Conservation (phyloP, 768 basidiomycete genomes). For the Megacollybia marginata region DNA sequence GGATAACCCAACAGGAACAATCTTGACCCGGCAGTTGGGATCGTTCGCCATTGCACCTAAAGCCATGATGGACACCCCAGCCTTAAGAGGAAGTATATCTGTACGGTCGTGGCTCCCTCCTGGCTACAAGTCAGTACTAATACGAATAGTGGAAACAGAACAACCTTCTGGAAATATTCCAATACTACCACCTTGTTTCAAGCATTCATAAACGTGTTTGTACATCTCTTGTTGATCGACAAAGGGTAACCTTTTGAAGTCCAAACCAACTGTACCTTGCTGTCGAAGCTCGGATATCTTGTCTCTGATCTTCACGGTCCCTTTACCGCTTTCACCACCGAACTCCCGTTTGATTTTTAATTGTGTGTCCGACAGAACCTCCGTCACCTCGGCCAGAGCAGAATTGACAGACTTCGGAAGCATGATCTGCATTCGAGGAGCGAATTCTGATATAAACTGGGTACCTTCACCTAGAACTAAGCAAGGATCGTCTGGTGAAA, state of each 20-base stretch:
- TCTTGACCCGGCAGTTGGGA: slow-evolving; percentile 78
- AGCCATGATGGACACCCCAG: slow-evolving; percentile 97
- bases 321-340: slow-evolving; percentile 72
- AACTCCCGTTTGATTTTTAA: slow-evolving; percentile 83
- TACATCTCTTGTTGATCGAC: slow-evolving; percentile 97
- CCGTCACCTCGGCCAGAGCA: slow-evolving; percentile 73
- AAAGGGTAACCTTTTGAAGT: slow-evolving; percentile 79
- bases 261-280: slow-evolving; percentile 53
- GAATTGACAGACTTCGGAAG: slow-evolving; percentile 77
- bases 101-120: slow-evolving; percentile 98
- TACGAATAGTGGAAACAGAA: neutral
- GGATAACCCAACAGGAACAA: slow-evolving; percentile 78
- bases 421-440: slow-evolving; percentile 78
- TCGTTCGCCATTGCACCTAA: slow-evolving; percentile 95
- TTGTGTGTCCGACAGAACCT: slow-evolving; percentile 85
- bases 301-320: slow-evolving; percentile 59
- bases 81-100: slow-evolving; percentile 93
- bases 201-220: slow-evolving; percentile 78
- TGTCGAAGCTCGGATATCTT: slow-evolving; percentile 52
- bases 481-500: slow-evolving; percentile 73
- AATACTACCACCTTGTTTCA: slow-evolving; percentile 83
- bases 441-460: slow-evolving; percentile 64
- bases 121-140: slow-evolving; percentile 19
- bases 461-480: slow-evolving; percentile 81
- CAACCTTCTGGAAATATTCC: slow-evolving; percentile 98